phyloP scores from a whole-genome alignment of 2,329 filamentous ascomycete genomes.

The Ascocoryne sarcoides region DNA sequence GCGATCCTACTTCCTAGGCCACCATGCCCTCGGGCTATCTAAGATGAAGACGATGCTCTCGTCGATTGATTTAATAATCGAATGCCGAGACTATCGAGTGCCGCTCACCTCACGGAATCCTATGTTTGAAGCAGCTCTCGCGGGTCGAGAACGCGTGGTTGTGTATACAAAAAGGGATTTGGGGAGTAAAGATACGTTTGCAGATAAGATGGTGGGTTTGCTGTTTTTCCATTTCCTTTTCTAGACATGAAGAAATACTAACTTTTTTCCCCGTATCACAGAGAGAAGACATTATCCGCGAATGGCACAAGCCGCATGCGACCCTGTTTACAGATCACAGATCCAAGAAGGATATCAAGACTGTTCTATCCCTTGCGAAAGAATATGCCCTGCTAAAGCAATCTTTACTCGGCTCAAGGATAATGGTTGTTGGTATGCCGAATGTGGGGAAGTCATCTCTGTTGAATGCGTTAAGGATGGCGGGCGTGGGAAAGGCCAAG shows the following conservation, averaged over 20 bases:
- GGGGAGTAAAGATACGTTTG: slow-evolving; percentile 37
- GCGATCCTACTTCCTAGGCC: slow-evolving; percentile 88
- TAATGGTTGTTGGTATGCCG: slow-evolving; percentile 92
- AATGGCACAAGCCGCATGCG: slow-evolving; percentile 43
- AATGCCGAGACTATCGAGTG: slow-evolving; percentile 89
- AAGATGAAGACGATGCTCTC: slow-evolving; percentile 77
- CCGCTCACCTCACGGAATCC: slow-evolving; percentile 87
- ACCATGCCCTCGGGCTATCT: slow-evolving; percentile 73
- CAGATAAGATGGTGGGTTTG: slow-evolving; percentile 33
- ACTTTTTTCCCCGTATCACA: slow-evolving; percentile 17
- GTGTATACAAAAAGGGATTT: slow-evolving; percentile 90
- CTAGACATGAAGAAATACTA: not conserved
- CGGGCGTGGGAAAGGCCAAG: slow-evolving; percentile 57
- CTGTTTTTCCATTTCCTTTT: not conserved
- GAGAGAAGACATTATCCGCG: slow-evolving; percentile 41
- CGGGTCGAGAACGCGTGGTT: slow-evolving; percentile 64
- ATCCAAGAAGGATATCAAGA: slow-evolving; percentile 35
- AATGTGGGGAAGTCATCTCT: slow-evolving; percentile 95
- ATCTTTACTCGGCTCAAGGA: slow-evolving; percentile 70
- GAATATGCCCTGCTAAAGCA: slow-evolving; percentile 40
- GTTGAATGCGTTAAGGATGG: slow-evolving; percentile 73
- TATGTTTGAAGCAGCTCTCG: slow-evolving; percentile 70
- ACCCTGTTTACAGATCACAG: slow-evolving; percentile 45
- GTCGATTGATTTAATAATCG: slow-evolving; percentile 78
- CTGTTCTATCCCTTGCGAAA: slow-evolving; percentile 39